A percentile compares a stretch with the other conserved stretches of the same genome.
These are phyloP conservation scores for Fusarium avenaceum DNA, from an alignment of 2,329 filamentous ascomycete species.

Conservation along the genomic window DNA sequence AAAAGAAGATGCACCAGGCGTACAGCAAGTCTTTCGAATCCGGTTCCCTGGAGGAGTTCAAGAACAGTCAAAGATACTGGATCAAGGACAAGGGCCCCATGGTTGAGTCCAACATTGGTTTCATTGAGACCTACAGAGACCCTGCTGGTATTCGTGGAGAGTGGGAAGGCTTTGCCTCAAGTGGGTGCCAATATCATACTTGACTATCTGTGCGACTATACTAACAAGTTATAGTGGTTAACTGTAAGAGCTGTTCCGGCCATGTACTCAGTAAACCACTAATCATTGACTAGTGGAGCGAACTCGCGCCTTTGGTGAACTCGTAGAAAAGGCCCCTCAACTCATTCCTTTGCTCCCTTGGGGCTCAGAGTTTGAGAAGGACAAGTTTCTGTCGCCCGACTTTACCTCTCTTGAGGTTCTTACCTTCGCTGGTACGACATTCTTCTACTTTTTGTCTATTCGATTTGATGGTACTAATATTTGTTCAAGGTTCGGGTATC, in stretches of 20 bases:
- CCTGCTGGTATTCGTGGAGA: constrained; percentile 84
- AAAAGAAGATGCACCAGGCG: constrained; percentile 78
- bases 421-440: constrained; percentile 69
- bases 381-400: constrained; percentile 93
- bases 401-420: constrained; percentile 95
- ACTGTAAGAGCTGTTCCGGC: constrained; percentile 60
- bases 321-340: constrained; percentile 83
- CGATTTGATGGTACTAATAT: constrained; percentile 52
- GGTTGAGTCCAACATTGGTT: constrained; percentile 85
- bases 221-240: constrained; percentile 69
- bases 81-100: constrained; percentile 85
- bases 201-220: not conserved
- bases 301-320: constrained; percentile 86
- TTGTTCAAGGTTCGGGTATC: constrained; percentile 67
- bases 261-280: not conserved
- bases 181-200: constrained; percentile 43
- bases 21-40: constrained; percentile 81
- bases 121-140: constrained; percentile 88
- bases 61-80: constrained; percentile 84
- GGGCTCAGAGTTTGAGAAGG: constrained; percentile 91
- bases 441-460: not conserved
- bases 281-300: constrained; percentile 72
- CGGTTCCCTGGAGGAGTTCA: constrained; percentile 82
- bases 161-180: constrained; percentile 87
- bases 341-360: constrained; percentile 94